phyloP scores from a whole-genome alignment of 306 rosid species.

The Amphicarpaea edgeworthii region DNA sequence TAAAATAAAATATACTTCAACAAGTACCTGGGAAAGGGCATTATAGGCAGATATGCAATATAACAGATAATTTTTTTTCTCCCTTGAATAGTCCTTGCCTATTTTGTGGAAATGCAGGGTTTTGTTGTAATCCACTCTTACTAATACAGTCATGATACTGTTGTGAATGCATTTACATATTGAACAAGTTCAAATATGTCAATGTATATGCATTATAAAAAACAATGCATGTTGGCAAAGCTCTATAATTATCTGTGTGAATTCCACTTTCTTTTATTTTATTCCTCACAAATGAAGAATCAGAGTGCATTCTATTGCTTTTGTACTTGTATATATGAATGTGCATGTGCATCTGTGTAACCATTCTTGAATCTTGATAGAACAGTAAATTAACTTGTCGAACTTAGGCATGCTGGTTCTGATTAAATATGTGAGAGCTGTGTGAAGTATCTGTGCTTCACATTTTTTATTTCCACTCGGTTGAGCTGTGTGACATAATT shows the following conservation, averaged over 20 bases:
- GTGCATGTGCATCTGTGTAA: neutral
- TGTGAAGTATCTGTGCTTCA: slow-evolving; percentile 15
- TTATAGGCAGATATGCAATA: slow-evolving; percentile 2
- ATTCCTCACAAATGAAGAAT: neutral
- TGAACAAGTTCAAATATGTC: slow-evolving; percentile 26
- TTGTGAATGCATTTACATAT: neutral
- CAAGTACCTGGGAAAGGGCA: slow-evolving; percentile 2
- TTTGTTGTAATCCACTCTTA: slow-evolving; percentile 23
- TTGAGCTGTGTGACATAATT: slow-evolving; percentile 30
- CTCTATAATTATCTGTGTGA: slow-evolving; percentile 23
- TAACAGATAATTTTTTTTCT: slow-evolving; percentile 28
- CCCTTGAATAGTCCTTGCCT: neutral
- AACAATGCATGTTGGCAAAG: slow-evolving; percentile 24
- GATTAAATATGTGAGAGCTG: slow-evolving; percentile 31
- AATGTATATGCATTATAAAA: slow-evolving; percentile 25
- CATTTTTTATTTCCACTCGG: slow-evolving; percentile 22
- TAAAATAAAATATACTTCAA: neutral
- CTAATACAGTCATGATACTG: neutral
- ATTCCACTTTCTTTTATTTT: neutral
- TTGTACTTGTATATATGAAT: slow-evolving; percentile 25
- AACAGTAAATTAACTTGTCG: slow-evolving; percentile 12
- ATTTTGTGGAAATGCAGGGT: slow-evolving; percentile 7
- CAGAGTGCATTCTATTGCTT: slow-evolving; percentile 34
- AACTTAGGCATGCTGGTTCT: slow-evolving; percentile 40
- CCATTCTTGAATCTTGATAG: slow-evolving; percentile 16